Evolutionary conservation across 176 grass and related monocot species (phyloP).

Genomic region (Oryza nivara): DNA sequence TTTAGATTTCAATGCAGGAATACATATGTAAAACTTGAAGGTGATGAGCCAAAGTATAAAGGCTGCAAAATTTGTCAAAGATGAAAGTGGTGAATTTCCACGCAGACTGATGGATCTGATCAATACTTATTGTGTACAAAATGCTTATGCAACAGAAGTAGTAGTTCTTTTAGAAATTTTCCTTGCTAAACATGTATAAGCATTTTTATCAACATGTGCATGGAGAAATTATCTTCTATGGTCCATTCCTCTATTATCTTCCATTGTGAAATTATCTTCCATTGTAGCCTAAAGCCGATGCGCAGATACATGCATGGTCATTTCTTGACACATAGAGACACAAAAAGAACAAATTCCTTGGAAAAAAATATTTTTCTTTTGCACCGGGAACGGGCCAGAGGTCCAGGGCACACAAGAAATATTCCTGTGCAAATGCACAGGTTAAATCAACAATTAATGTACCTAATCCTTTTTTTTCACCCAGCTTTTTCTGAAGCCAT

Average conservation of each 20-base stretch:
- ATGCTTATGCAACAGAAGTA: no score
- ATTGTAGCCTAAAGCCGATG: no score
- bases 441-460: background rate
- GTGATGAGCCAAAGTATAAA: slow-evolving; percentile 13
- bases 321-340: background rate
- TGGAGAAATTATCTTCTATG: no score
- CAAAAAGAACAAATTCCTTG: background rate
- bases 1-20: background rate
- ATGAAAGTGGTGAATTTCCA: background rate
- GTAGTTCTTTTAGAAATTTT: no score
- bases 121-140: background rate
- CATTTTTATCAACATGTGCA: no score
- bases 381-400: background rate
- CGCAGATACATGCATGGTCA: background rate
- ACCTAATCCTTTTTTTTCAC: background rate
- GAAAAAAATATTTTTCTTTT: background rate
- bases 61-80: background rate
- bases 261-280: background rate
- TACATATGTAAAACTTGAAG: background rate
- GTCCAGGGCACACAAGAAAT: background rate
- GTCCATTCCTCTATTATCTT: no score
- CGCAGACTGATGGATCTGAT: background rate
- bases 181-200: no score
- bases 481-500: background rate
- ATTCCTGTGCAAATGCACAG: background rate